Base-by-base conservation (phyloP, 192 early-diverging fungal genomes). In the Backusella circina region DNA sequence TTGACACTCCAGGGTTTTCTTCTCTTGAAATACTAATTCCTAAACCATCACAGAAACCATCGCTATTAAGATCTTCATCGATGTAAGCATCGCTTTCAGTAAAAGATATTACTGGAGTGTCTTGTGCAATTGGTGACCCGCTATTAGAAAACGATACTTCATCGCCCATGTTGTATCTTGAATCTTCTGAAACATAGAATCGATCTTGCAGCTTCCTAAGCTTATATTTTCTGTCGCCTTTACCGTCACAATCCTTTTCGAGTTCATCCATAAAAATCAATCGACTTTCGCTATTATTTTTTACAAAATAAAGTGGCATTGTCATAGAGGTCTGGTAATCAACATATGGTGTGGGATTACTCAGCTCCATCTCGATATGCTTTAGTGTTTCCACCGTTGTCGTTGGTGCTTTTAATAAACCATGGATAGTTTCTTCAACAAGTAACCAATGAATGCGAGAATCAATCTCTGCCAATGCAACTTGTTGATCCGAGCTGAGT, bases 361-460 rank as follows among this genome's bases (percentile, higher is more conserved):
- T 78, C 30, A 89, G 64, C 33, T 89, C 83, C 3, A 72, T 69
- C 51, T 87, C 86, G 5, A 87, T 77, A 77, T 84, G 82, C 39
- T 80, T 76, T n/a, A 89, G 41, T 1, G 84, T 80, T 31, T 78
- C 67, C 16, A 82, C 73, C 0, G 87, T 84, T 3, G 89, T 77
- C 16, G 80, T 79, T 7, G 78, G 66, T 37, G 88, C 68, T 37
- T 85, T 82, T 35, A 94, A 77, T 18, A 94, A 75, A 1, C 82
- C 80, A 74, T 91, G 88, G 82, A 94, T 89, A 35, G 92, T 84
- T 80, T 94, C 92, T 72, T 94, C 90, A 70, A 89, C 87, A 16
- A 93, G 75, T 0, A 93, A 57, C 82, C 80, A 83, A 21, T 87
- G 84, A 12, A 94, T 79, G 31, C 86, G 77, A 1, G 82, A 70